Evolutionary conservation across 2,329 filamentous ascomycete genomes (phyloP).

Genomic region (Plenodomus tracheiphilus): DNA sequence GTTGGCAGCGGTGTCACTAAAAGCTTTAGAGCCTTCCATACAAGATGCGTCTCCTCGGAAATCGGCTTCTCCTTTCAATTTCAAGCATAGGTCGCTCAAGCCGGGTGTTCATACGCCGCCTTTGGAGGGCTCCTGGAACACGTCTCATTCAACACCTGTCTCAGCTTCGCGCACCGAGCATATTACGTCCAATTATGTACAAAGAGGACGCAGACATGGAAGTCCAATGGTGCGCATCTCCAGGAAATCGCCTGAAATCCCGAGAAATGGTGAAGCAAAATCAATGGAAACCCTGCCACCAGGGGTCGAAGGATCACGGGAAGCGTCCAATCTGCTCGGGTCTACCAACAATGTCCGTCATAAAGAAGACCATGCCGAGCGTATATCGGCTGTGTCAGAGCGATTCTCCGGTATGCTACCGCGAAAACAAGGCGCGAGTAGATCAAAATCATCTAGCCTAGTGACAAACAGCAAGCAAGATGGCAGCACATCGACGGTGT

Average conservation of each 20-base stretch:
- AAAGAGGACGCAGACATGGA: neutral
- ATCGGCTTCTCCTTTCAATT: constrained; percentile 15
- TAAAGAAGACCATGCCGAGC: neutral
- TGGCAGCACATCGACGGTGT: constrained; percentile 19
- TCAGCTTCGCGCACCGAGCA: neutral
- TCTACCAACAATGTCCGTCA: neutral
- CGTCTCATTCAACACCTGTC: constrained; percentile 2
- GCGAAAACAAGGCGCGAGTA: neutral
- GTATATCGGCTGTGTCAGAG: constrained; percentile 1
- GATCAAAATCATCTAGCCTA: neutral
- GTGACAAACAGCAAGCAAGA: neutral
- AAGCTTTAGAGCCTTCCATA: neutral
- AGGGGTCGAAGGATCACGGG: neutral
- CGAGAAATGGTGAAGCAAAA: neutral
- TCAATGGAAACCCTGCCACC: neutral
- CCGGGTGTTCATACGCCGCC: neutral
- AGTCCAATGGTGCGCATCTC: constrained; percentile 14
- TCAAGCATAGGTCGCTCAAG: neutral
- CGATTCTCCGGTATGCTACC: neutral
- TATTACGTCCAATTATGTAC: too few relatives aligned
- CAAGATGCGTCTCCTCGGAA: neutral
- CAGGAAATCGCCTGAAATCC: neutral
- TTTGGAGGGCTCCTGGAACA: neutral
- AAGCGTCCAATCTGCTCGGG: neutral
- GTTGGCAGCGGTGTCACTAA: neutral